Conservation (phyloP, 768 basidiomycete genomes). For the Amanita muscaria region DNA sequence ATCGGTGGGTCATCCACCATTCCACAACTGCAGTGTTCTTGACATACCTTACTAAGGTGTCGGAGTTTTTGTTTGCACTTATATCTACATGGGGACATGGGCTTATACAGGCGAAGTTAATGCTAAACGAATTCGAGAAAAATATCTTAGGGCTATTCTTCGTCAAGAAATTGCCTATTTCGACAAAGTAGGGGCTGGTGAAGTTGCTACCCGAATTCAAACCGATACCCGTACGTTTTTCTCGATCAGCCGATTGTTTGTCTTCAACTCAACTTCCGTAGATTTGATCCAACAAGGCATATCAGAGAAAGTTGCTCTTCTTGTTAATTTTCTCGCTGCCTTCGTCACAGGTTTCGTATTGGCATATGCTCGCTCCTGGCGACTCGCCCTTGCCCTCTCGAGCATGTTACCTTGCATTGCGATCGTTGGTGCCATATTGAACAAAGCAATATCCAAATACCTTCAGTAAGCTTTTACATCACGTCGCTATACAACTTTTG, state of each 20-base stretch:
- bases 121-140: constrained; percentile 77
- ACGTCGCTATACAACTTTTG: neutral
- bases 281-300: constrained; percentile 91
- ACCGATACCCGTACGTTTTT: constrained; percentile 65
- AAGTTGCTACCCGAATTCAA: constrained; percentile 88
- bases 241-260: neutral
- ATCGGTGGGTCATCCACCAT: constrained; percentile 41
- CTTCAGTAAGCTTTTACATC: constrained; percentile 50
- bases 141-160: constrained; percentile 69
- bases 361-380: constrained; percentile 63
- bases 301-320: constrained; percentile 78
- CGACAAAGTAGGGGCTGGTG: constrained; percentile 86
- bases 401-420: constrained; percentile 80
- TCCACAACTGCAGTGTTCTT: neutral
- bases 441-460: constrained; percentile 51
- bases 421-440: constrained; percentile 66
- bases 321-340: constrained; percentile 53
- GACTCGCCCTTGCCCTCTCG: constrained; percentile 74
- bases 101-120: constrained; percentile 73
- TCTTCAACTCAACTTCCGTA: constrained; percentile 17
- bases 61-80: constrained; percentile 70
- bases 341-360: constrained; percentile 78
- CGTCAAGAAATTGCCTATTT: constrained; percentile 88
- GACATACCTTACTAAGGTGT: constrained; percentile 41
- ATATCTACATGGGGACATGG: constrained; percentile 62